Evolutionary conservation across 225 moss, liverwort and hornwort species (phyloP).

Genomic region (Bryum argenteum): DNA sequence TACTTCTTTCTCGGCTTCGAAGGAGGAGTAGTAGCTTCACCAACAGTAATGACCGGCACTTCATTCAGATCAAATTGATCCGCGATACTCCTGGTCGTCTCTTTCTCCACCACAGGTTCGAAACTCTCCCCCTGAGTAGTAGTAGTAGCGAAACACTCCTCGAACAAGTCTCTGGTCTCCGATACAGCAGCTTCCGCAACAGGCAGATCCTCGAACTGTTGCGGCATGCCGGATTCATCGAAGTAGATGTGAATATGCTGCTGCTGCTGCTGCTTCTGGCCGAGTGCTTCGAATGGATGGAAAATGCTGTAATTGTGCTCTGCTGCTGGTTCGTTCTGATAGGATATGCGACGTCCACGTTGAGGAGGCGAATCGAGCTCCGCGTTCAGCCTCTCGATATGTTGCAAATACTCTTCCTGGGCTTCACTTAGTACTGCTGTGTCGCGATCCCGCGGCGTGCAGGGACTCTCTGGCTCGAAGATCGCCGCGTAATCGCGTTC

Average conservation of each 20-base stretch:
- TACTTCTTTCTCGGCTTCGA: slow-evolving; percentile 55
- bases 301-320: slow-evolving; percentile 17
- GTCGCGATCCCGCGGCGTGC: slow-evolving; percentile 18
- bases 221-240: slow-evolving; percentile 16
- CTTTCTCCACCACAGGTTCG: slow-evolving; percentile 26
- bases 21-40: slow-evolving; percentile 31
- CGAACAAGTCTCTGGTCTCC: no score
- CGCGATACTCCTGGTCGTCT: background rate
- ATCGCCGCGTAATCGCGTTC: background rate
- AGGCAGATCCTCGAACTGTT: slow-evolving; percentile 7
- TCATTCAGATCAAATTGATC: slow-evolving; percentile 56
- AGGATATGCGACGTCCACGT: slow-evolving; percentile 35
- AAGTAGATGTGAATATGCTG: slow-evolving; percentile 36
- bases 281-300: slow-evolving; percentile 16
- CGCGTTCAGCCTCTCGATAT: slow-evolving; percentile 35
- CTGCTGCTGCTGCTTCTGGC: background rate
- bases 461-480: slow-evolving; percentile 28
- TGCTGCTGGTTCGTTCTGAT: background rate
- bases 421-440: slow-evolving; percentile 18
- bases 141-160: no score
- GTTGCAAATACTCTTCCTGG: slow-evolving; percentile 33
- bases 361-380: slow-evolving; percentile 23
- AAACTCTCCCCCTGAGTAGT: slow-evolving; percentile 10
- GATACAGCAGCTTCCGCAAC: slow-evolving; percentile 2
- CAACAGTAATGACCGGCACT: slow-evolving; percentile 36